phyloP scores from a whole-genome alignment of 805 yeast genomes.

The Myxozyma kluyveri region DNA sequence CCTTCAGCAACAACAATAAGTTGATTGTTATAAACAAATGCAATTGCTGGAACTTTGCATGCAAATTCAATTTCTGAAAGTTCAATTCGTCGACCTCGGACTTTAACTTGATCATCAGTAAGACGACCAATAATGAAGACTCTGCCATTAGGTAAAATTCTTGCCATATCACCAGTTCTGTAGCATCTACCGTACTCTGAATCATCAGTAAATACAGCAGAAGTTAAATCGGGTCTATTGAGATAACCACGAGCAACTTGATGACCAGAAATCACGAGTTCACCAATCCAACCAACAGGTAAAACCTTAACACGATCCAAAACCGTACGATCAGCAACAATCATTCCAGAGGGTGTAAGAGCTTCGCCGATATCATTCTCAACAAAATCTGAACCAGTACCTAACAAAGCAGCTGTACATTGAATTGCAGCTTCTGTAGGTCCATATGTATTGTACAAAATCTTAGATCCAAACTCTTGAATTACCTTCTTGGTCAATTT shows the following conservation, averaged over 20 bases:
- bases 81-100: conserved; percentile 37
- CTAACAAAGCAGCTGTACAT: conserved; percentile 29
- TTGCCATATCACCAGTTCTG: conserved; percentile 35
- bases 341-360: conserved; percentile 17
- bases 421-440: conserved; percentile 35
- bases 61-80: conserved; percentile 36
- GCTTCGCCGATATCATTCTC: conserved; percentile 30
- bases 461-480: conserved; percentile 24
- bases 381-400: conserved; percentile 8
- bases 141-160: conserved; percentile 27
- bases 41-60: conserved; percentile 12
- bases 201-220: conserved; percentile 25
- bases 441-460: conserved; percentile 32
- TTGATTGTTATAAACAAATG: conserved; percentile 5
- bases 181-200: conserved; percentile 28
- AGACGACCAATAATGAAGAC: conserved; percentile 32
- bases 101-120: conserved; percentile 36
- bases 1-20: conserved; percentile 20
- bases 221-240: conserved; percentile 31
- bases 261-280: conserved; percentile 33
- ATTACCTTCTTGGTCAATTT: conserved; percentile 27
- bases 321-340: conserved; percentile 14
- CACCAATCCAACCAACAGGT: conserved; percentile 35
- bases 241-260: conserved; percentile 36
- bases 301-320: conserved; percentile 7